A percentile compares a stretch with the other conserved stretches of the same genome.
phyloP scores from a whole-genome alignment of 164 flowering plant species.

The Liriodendron chinense region DNA sequence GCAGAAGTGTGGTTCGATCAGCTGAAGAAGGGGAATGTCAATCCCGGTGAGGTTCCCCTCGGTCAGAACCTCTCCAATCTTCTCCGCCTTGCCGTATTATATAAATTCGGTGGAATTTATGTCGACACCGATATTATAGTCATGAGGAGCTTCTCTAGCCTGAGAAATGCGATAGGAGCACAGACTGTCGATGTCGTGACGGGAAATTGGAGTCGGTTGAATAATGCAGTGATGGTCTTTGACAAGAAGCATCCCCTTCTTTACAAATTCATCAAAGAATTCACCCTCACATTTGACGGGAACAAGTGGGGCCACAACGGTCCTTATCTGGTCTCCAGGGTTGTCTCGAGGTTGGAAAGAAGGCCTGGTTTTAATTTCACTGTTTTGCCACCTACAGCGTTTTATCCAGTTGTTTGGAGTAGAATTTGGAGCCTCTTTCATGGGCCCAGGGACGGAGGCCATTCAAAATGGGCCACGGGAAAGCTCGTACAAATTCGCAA shows the following conservation, averaged over 20 bases:
- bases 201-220: conserved; percentile 76
- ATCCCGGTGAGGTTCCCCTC: conserved; percentile 70
- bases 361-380: conserved; percentile 55
- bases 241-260: conserved; percentile 75
- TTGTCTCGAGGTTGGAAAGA: conserved; percentile 44
- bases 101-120: conserved; percentile 81
- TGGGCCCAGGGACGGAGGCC: conserved; percentile 32
- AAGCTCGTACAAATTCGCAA: conserved; percentile 45
- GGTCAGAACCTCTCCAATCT: conserved; percentile 91
- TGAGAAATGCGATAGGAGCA: conserved; percentile 81
- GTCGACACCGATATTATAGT: conserved; percentile 80
- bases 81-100: conserved; percentile 66
- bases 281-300: conserved; percentile 79
- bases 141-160: conserved; percentile 45
- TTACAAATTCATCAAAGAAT: conserved; percentile 73
- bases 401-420: conserved; percentile 87
- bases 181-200: conserved; percentile 53
- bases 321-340: conserved; percentile 90
- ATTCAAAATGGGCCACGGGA: conserved; percentile 44
- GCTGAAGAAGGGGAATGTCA: conserved; percentile 47
- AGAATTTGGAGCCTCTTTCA: conserved; percentile 45
- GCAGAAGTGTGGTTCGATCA: conserved; percentile 60
- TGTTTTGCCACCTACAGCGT: conserved; percentile 66
- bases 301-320: conserved; percentile 98
- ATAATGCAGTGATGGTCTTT: conserved; percentile 87